phyloP scores from a whole-genome alignment of 2,329 filamentous ascomycete species.

The Paecilomyces variotii region DNA sequence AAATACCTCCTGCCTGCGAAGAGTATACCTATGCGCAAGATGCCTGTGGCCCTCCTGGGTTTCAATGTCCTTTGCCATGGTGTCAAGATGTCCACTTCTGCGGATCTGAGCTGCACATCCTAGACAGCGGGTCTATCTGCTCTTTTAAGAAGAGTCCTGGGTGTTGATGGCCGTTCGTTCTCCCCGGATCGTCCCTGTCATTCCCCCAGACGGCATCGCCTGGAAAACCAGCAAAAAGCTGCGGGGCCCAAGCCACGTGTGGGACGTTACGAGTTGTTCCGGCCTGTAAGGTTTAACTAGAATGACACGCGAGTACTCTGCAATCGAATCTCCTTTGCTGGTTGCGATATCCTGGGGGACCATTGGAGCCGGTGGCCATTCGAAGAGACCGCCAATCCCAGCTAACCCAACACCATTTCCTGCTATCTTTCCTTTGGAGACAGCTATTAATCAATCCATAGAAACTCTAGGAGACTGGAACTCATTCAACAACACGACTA shows the following conservation, averaged over 20 bases:
- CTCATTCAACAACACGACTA: background rate
- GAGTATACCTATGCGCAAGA: slow-evolving; percentile 8
- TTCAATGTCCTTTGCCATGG: background rate
- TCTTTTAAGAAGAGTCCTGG: background rate
- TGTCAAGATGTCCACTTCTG: background rate
- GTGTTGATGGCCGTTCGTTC: background rate
- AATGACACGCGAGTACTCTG: background rate
- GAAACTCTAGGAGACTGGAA: background rate
- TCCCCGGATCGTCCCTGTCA: background rate
- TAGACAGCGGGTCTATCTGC: background rate
- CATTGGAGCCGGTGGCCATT: background rate
- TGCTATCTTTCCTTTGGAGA: background rate
- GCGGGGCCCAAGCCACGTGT: background rate
- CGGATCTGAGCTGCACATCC: background rate
- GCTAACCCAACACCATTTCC: background rate
- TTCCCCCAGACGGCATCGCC: background rate
- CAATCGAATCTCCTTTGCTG: background rate
- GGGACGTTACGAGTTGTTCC: background rate
- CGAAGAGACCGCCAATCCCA: background rate
- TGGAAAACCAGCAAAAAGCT: background rate
- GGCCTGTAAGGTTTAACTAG: background rate
- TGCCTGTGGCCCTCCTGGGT: background rate
- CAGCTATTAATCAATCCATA: background rate
- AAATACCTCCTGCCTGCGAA: background rate
- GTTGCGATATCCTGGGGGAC: background rate